phyloP scores from a whole-genome alignment of 2,329 filamentous ascomycete genomes.

The Fusarium sterilihyphosum region DNA sequence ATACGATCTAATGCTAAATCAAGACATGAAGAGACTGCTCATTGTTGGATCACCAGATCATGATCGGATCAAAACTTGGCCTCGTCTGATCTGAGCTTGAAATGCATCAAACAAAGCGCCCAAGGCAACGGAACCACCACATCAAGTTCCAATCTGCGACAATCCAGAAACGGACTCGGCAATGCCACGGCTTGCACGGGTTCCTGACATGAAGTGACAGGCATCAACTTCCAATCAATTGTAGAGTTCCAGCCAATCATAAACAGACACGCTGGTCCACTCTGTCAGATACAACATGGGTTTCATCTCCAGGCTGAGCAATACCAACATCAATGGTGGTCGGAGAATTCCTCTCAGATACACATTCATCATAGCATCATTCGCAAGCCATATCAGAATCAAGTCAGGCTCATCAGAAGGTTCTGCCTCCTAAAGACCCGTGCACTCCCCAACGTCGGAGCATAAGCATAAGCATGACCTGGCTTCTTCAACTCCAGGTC shows the following conservation, averaged over 20 bases:
- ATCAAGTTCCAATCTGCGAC: conserved; percentile 20
- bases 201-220: conserved; percentile 32
- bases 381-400: not conserved
- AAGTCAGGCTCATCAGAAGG: not conserved
- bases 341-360: conserved; percentile 7
- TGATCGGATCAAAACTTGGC: not conserved
- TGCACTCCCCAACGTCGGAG: conserved; percentile 17
- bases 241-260: not conserved
- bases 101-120: conserved; percentile 9
- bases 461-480: conserved; percentile 34
- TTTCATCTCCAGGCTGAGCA: conserved; percentile 1
- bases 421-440: not conserved
- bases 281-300: not conserved
- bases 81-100: not conserved
- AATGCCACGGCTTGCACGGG: conserved; percentile 35
- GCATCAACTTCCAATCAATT: conserved; percentile 14
- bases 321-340: not conserved
- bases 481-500: conserved; percentile 2
- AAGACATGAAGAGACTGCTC: not conserved
- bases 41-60: conserved; percentile 11
- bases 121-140: conserved; percentile 5
- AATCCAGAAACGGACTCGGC: conserved; percentile 25
- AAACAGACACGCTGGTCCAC: not conserved
- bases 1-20: not conserved
- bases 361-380: not conserved